These are phyloP conservation scores for Nasturtium officinale DNA, from an alignment of 345 rosid species.

Conservation along the genomic window DNA sequence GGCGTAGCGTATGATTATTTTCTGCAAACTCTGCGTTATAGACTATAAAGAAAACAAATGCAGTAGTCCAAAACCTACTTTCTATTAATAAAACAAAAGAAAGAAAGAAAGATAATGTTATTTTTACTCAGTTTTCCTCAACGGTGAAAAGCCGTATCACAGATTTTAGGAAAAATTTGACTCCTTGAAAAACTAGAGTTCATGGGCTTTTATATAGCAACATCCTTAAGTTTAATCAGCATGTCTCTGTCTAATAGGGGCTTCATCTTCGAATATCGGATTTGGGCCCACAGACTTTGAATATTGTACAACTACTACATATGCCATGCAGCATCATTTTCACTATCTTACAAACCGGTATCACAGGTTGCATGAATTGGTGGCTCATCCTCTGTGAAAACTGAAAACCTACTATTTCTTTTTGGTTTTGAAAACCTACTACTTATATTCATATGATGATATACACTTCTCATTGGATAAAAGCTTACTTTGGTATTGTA, in stretches of 20 bases:
- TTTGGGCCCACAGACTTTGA: neutral
- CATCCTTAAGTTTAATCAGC: neutral
- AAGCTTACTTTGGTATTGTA: neutral
- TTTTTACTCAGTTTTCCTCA: neutral
- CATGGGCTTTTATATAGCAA: neutral
- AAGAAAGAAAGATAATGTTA: neutral
- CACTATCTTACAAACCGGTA: neutral
- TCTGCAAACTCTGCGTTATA: constrained; percentile 21
- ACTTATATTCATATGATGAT: neutral
- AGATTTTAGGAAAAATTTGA: neutral
- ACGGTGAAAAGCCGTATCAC: neutral
- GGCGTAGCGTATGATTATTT: constrained; percentile 32
- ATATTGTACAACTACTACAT: neutral
- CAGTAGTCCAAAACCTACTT: constrained; percentile 5
- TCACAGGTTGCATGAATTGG: neutral
- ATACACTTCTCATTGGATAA: neutral
- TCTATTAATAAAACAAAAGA: neutral
- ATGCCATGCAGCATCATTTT: neutral
- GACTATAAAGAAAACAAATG: neutral
- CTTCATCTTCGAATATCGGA: neutral
- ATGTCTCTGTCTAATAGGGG: neutral
- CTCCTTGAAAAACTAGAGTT: neutral
- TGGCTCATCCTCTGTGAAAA: neutral
- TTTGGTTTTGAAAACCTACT: no score
- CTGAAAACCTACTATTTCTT: no score